These are phyloP conservation scores for Silene noctiflora DNA, from an alignment of 179 eudicot species.

Conservation along the genomic window DNA sequence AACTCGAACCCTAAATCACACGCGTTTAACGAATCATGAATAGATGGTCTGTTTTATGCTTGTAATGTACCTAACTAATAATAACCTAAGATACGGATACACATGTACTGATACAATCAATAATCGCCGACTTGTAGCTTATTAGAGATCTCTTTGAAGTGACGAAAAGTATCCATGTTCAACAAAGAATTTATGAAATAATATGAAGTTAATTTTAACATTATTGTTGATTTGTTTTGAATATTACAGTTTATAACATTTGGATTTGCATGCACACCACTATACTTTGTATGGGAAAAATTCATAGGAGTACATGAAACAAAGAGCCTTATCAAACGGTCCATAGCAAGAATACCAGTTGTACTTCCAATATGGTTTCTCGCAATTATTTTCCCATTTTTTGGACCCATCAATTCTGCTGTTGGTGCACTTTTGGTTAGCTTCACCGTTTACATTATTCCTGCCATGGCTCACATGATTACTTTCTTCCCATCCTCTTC, in stretches of 20 bases:
- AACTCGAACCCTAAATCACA: too few relatives aligned
- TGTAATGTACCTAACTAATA: too few relatives aligned
- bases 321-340: constrained; percentile 59
- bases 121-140: too few relatives aligned
- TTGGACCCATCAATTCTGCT: constrained; percentile 85
- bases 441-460: constrained; percentile 90
- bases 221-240: too few relatives aligned
- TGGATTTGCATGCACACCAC: constrained; percentile 90
- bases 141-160: too few relatives aligned
- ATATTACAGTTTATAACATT: constrained; percentile 96
- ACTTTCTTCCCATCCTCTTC: constrained; percentile 62
- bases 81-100: too few relatives aligned
- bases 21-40: too few relatives aligned
- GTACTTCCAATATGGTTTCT: constrained; percentile 85
- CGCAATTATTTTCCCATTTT: constrained; percentile 85
- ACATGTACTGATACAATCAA: too few relatives aligned
- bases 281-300: constrained; percentile 93
- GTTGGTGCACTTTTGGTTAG: constrained; percentile 86
- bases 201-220: too few relatives aligned
- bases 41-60: too few relatives aligned
- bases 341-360: constrained; percentile 71
- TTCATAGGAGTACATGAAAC: constrained; percentile 65
- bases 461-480: constrained; percentile 82
- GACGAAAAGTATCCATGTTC: too few relatives aligned
- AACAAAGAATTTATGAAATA: too few relatives aligned